Conservation (phyloP, 2,329 filamentous ascomycete genomes). For the Colletotrichum scovillei region DNA sequence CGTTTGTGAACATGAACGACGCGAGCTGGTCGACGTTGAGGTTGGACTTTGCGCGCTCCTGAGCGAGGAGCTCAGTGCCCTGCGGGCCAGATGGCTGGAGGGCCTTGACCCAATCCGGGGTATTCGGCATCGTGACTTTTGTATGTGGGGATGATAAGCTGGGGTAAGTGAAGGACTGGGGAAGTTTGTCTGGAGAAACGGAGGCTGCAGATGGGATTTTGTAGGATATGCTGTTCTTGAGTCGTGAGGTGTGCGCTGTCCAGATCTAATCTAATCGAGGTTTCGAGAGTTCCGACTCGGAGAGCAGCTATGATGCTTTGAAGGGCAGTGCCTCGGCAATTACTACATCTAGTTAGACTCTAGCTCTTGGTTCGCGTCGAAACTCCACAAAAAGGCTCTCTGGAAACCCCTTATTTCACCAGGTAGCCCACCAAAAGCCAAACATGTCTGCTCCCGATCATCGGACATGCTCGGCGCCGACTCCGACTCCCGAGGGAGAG, state of each 20-base stretch:
- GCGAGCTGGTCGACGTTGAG: slow-evolving; percentile 75
- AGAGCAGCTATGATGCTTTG: slow-evolving; percentile 23
- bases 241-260: slow-evolving; percentile 11
- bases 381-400: not conserved
- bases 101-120: slow-evolving; percentile 39
- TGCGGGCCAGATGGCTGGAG: slow-evolving; percentile 67
- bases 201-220: slow-evolving; percentile 9
- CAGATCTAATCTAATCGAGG: slow-evolving; percentile 20
- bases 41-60: slow-evolving; percentile 75
- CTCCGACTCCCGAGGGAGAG: not conserved
- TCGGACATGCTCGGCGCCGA: slow-evolving; percentile 29
- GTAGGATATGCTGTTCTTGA: slow-evolving; percentile 11
- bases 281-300: slow-evolving; percentile 23
- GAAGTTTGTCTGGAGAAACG: slow-evolving; percentile 6
- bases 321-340: slow-evolving; percentile 24
- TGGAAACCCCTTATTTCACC: not conserved
- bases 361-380: slow-evolving; percentile 4
- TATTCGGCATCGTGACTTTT: slow-evolving; percentile 26
- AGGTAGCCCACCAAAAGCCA: slow-evolving; percentile 2
- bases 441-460: slow-evolving; percentile 4
- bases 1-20: slow-evolving; percentile 75
- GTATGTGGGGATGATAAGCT: not conserved
- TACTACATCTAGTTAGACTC: slow-evolving; percentile 24
- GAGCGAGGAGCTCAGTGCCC: slow-evolving; percentile 74
- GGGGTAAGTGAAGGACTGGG: not conserved